Conservation (phyloP, 352 stramenopile genomes). For the Ophiocytium majus region DNA sequence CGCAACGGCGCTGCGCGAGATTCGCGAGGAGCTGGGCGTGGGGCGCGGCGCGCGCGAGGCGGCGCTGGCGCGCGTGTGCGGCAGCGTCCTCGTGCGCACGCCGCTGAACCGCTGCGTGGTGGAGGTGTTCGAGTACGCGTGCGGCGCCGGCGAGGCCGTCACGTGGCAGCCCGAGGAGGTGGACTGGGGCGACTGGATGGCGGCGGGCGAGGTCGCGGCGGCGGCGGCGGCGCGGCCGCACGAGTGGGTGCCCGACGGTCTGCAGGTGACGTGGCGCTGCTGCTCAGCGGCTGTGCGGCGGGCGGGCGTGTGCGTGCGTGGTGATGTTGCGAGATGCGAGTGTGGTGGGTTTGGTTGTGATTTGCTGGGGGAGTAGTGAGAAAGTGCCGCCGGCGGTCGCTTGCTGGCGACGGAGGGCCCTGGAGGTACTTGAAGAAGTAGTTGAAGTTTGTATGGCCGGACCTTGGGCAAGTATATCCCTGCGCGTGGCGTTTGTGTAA, state of each 20-base stretch:
- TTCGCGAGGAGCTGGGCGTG: slow-evolving; percentile 32
- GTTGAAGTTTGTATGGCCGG: too few relatives aligned
- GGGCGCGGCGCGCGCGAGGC: neutral
- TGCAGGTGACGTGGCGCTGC: too few relatives aligned
- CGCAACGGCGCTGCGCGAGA: slow-evolving; percentile 33
- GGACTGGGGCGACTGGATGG: slow-evolving; percentile 24
- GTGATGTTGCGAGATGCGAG: too few relatives aligned
- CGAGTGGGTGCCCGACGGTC: slow-evolving; percentile 27
- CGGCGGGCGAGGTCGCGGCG: slow-evolving; percentile 23
- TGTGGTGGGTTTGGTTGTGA: too few relatives aligned
- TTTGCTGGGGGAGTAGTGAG: too few relatives aligned
- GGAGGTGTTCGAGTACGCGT: slow-evolving; percentile 32
- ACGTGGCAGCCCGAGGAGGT: slow-evolving; percentile 27
- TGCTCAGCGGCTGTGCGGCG: too few relatives aligned
- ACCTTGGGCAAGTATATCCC: too few relatives aligned
- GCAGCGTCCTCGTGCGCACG: slow-evolving; percentile 24
- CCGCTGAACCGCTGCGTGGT: slow-evolving; percentile 37
- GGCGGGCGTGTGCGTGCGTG: too few relatives aligned
- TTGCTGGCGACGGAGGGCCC: too few relatives aligned
- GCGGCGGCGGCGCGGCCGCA: neutral
- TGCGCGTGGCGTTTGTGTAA: too few relatives aligned
- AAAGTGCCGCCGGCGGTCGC: too few relatives aligned
- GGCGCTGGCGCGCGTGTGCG: neutral
- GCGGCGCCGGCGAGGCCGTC: slow-evolving; percentile 4
- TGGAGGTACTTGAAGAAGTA: too few relatives aligned